phyloP scores from a whole-genome alignment of 1,284 basidiomycete species.

The Malassezia caprae region DNA sequence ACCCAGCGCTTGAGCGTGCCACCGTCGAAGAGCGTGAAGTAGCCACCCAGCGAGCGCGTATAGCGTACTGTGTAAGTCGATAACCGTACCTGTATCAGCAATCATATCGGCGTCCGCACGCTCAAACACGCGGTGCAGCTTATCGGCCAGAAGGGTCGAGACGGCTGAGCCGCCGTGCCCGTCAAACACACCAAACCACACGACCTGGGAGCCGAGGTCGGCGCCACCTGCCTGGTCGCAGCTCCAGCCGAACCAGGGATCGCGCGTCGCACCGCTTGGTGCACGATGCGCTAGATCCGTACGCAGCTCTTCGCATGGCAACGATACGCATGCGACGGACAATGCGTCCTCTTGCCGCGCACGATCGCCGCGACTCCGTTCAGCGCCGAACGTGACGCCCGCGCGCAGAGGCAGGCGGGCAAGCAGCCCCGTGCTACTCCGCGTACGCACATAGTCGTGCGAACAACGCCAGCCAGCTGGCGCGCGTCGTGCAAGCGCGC shows the following conservation, averaged over 20 bases:
- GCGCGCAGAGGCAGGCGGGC: slow-evolving; percentile 17
- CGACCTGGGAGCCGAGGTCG: slow-evolving; percentile 40
- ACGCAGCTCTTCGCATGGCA: slow-evolving; percentile 28
- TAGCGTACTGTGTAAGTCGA: slow-evolving; percentile 23
- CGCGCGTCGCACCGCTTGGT: slow-evolving; percentile 14
- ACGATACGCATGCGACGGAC: slow-evolving; percentile 34
- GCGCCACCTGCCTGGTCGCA: slow-evolving; percentile 29
- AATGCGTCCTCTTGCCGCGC: slow-evolving; percentile 41
- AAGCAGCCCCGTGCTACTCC: not conserved
- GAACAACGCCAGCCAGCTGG: not conserved
- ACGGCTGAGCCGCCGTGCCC: slow-evolving; percentile 40
- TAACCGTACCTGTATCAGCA: slow-evolving; percentile 24
- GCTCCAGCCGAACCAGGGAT: slow-evolving; percentile 24
- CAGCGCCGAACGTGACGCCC: slow-evolving; percentile 14
- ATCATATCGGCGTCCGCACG: slow-evolving; percentile 30
- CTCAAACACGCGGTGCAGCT: slow-evolving; percentile 40
- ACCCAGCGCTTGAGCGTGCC: slow-evolving; percentile 39
- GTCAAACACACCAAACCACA: slow-evolving; percentile 45
- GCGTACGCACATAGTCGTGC: slow-evolving; percentile 16
- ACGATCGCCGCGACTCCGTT: slow-evolving; percentile 28
- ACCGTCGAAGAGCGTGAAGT: slow-evolving; percentile 40
- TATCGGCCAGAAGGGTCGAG: slow-evolving; percentile 29
- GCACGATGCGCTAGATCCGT: slow-evolving; percentile 14
- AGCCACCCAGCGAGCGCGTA: slow-evolving; percentile 40
- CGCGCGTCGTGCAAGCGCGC: not conserved